A percentile compares a stretch with the other conserved stretches of the same genome.
These are phyloP conservation scores for Penicillium sp. DNA, from an alignment of 2,329 filamentous ascomycete genomes.

Conservation along the genomic window DNA sequence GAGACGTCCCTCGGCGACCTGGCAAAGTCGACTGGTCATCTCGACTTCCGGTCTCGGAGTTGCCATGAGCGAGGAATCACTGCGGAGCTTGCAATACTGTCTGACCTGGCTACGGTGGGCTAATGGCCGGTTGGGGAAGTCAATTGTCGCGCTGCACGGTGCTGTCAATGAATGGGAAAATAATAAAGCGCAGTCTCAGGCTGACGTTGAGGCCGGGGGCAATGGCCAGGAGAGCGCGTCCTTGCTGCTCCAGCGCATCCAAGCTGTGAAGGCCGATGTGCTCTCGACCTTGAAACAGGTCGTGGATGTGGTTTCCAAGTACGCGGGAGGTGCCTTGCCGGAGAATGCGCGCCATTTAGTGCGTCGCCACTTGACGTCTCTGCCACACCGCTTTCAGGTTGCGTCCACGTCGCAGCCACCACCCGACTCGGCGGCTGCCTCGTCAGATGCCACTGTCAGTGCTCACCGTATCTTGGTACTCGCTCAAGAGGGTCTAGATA, in stretches of 20 bases:
- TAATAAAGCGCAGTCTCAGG: conserved; percentile 33
- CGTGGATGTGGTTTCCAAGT: conserved; percentile 79
- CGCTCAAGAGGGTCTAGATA: conserved; percentile 85
- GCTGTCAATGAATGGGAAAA: conserved; percentile 76
- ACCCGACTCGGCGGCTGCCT: conserved; percentile 32
- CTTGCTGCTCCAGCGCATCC: conserved; percentile 54
- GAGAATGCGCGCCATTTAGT: conserved; percentile 84
- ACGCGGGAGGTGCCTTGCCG: conserved; percentile 84
- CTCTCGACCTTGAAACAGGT: conserved; percentile 76
- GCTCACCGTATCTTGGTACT: conserved; percentile 79
- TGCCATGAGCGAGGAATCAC: conserved; percentile 83
- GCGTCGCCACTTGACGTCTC: conserved; percentile 73
- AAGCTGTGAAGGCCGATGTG: conserved; percentile 64
- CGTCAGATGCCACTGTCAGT: conserved; percentile 49
- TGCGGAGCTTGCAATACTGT: conserved; percentile 80
- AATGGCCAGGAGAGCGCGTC: conserved; percentile 22
- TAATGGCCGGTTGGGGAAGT: conserved; percentile 72
- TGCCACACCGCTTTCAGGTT: conserved; percentile 77
- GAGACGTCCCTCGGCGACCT: conserved; percentile 47
- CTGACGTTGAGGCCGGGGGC: conserved; percentile 23
- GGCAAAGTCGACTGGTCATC: conserved; percentile 82
- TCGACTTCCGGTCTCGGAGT: conserved; percentile 87
- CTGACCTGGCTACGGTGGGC: conserved; percentile 75
- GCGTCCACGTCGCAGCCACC: conserved; percentile 54
- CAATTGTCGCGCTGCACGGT: conserved; percentile 69